Evolutionary conservation across 805 yeast genomes (phyloP), one percentile per base, ranked within the genome.

Genomic region (Cephaloascus fragrans): DNA sequence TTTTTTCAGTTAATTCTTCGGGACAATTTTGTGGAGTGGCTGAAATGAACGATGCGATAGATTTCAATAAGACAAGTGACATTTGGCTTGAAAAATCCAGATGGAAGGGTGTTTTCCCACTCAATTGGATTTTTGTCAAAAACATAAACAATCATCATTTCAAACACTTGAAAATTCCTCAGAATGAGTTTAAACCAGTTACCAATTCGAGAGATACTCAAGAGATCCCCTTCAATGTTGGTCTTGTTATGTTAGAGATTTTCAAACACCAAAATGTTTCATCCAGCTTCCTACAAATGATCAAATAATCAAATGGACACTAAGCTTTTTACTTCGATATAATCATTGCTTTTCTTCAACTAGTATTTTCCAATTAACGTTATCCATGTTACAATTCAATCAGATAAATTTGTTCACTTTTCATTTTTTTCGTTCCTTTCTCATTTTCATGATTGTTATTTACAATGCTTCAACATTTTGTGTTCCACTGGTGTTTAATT

Each of bases 171-270:
- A 53, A 57, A 38, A 60, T 72, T 4, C 63, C 69, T 3, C 47
- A 59, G 19, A 73, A 75, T 47, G 77, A 69, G 19, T 57, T 58
- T 41, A 63, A 66, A 48, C 72, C 79, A 1, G 75, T 78, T 1
- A 71, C 80, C 1, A 67, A 70, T 45, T 75, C 82, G 16, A 67
- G 83, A 46, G 83, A 78, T 47, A 73, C 82, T 0, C 82, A 77
- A 51, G 79, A 73, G 41, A 46, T 77, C 17, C 77, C 82, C 1
- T 59, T 57, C 37, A 64, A 61, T 3, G 56, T 71, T 20, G 82
- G 77, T 1, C 41, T 57, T 8, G 57, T 68, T 16, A 67, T 77
- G 67, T 40, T 77, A 32, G 61, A 66, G 19, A 58, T 73, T 3
- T 73, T 74, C 46, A 50, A 54, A 35, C 46, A 37, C n/a, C 8